These are phyloP conservation scores for Chlorella variabilis DNA, from an alignment of 163 green algal genomes.

Conservation along the genomic window DNA sequence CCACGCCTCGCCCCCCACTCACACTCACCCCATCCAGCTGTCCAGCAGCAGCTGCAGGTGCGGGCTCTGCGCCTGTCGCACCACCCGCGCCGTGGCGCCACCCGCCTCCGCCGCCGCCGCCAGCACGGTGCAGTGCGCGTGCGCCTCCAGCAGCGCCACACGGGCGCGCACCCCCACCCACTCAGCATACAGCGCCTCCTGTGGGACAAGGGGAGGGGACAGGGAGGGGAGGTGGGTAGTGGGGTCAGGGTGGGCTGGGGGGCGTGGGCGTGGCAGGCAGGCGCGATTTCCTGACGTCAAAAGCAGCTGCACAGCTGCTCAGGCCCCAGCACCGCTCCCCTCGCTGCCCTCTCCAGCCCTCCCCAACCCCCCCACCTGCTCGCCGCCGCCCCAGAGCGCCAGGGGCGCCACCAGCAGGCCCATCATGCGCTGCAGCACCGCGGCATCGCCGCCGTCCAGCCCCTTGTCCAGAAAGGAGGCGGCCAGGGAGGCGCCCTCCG, in stretches of 20 bases:
- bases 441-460: conserved; percentile 61
- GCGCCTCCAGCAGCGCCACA: conserved; percentile 73
- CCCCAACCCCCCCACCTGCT: neutral
- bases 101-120: conserved; percentile 14
- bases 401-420: conserved; percentile 71
- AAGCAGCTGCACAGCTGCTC: too few species aligned
- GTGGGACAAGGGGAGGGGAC: neutral
- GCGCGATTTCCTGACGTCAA: too few species aligned
- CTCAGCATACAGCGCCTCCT: conserved; percentile 67
- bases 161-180: conserved; percentile 69
- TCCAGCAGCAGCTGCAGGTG: conserved; percentile 53
- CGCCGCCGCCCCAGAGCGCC: conserved; percentile 36
- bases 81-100: conserved; percentile 13
- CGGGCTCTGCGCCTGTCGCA: conserved; percentile 48
- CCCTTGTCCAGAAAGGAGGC: conserved; percentile 71
- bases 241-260: too few species aligned
- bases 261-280: too few species aligned
- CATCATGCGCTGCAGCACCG: conserved; percentile 76
- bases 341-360: too few species aligned
- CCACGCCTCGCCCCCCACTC: too few species aligned
- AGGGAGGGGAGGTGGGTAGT: neutral
- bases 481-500: conserved; percentile 71
- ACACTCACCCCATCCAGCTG: conserved; percentile 57
- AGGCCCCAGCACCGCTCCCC: too few species aligned
- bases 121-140: conserved; percentile 69